Evolutionary conservation across 768 basidiomycete species (phyloP).

Genomic region (Suillus paluster): DNA sequence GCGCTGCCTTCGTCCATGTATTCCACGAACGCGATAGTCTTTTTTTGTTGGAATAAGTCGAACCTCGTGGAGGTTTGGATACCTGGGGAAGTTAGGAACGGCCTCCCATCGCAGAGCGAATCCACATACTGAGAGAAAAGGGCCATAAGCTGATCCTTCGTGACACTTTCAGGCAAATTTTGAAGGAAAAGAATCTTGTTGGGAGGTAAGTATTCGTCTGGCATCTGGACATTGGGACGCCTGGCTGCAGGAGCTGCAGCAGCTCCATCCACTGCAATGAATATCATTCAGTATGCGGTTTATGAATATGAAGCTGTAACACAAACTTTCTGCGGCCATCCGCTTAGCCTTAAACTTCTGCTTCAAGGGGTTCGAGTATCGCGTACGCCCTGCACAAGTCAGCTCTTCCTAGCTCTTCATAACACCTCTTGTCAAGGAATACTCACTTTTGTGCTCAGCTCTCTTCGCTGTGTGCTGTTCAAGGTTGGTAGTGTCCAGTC

Average conservation of each 20-base stretch:
- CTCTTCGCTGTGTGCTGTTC: constrained; percentile 79
- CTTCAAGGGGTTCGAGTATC: constrained; percentile 90
- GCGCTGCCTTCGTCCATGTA: constrained; percentile 93
- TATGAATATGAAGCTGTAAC: constrained; percentile 8
- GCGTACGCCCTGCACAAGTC: constrained; percentile 61
- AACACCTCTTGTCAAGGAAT: background rate
- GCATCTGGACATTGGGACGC: constrained; percentile 92
- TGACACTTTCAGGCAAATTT: constrained; percentile 91
- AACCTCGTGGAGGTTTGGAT: constrained; percentile 95
- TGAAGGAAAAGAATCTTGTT: constrained; percentile 99
- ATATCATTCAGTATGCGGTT: constrained; percentile 9
- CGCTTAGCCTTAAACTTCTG: constrained; percentile 83
- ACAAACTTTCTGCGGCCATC: constrained; percentile 75
- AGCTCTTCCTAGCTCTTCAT: background rate
- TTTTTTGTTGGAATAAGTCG: constrained; percentile 97
- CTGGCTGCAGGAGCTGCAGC: constrained; percentile 68
- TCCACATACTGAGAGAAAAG: constrained; percentile 86
- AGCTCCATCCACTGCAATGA: constrained; percentile 64
- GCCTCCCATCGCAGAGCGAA: background rate
- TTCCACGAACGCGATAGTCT: constrained; percentile 99
- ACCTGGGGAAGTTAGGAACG: constrained; percentile 50
- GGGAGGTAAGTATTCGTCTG: constrained; percentile 98
- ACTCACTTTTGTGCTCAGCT: constrained; percentile 84
- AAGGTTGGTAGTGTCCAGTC: constrained; percentile 63
- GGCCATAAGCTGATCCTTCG: constrained; percentile 88